Conservation (phyloP, 345 rosid species). For the Citrus maxima region DNA sequence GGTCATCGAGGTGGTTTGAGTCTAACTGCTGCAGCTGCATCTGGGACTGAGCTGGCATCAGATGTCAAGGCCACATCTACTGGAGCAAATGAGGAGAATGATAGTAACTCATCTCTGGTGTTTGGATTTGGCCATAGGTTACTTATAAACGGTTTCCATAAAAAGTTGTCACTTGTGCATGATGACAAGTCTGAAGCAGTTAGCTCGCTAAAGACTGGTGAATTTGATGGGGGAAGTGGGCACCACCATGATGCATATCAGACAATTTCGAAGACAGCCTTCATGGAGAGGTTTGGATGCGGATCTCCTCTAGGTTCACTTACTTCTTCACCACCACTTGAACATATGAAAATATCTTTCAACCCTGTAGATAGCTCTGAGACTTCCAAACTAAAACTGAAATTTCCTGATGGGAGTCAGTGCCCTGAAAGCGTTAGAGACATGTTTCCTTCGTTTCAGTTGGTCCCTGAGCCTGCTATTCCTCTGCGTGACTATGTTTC, state of each 20-base stretch:
- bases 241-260: conserved; percentile 21
- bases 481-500: conserved; percentile 34
- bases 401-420: conserved; percentile 52
- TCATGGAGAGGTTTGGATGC: conserved; percentile 33
- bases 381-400: conserved; percentile 64
- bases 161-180: conserved; percentile 42
- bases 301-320: conserved; percentile 41
- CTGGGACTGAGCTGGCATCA: conserved; percentile 27
- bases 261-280: conserved; percentile 22
- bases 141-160: conserved; percentile 54
- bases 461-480: conserved; percentile 67
- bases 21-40: conserved; percentile 20
- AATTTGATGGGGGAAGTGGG: conserved; percentile 32
- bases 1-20: conserved; percentile 21
- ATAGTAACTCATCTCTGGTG: conserved; percentile 40
- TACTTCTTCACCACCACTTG: conserved; percentile 84
- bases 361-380: conserved; percentile 58
- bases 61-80: conserved; percentile 21
- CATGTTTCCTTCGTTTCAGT: conserved; percentile 77
- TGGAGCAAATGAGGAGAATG: conserved; percentile 34
- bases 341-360: conserved; percentile 89
- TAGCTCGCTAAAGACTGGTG: conserved; percentile 29
- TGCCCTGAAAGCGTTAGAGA: conserved; percentile 37
- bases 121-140: conserved; percentile 68
- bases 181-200: conserved; percentile 37